Base-by-base conservation (phyloP, 352 stramenopile species). In the Globisporangium spiculum region DNA sequence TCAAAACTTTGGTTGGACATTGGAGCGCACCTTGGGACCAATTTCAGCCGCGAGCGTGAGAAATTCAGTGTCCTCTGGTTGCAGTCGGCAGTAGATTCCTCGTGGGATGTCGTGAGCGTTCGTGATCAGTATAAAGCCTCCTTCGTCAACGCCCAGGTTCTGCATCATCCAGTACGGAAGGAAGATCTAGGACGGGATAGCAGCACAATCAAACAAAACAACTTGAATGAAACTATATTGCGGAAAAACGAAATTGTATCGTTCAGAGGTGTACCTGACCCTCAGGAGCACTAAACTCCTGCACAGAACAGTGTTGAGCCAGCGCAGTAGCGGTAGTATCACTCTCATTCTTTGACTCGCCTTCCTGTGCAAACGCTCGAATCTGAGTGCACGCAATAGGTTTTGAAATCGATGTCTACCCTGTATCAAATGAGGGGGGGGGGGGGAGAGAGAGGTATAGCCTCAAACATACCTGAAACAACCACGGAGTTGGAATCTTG, bases 101-200 rank as follows among this genome's bases (percentile, higher is more conserved):
- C 72, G 67, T 52, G 81, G 79, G 14, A 63, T 36, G 16, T 63
- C 58, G 10, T 52, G 22, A 2, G 44, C 63, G 24, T 72, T 87
- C 2, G 72, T 77, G 10, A 88, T 56, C n/a, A 77, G 63, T 9
- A 88, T 71, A 9, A 67, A 66, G 0, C 57, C 71, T 7, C 79
- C 83, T 73, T 89, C 83, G 0, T 64, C 36, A 27, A 86, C 64
- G 4, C 73, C 24, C 6, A 89, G 69, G 59, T 81, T 84, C 61
- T 89, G 79, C 83, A 91, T 91, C 36, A 91, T 86, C 83, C 83
- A 91, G 62, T 87, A 88, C 1, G 83, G 83, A 20, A 88, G 74
- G 52, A 83, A 91, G 18, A 78, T 76, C 56, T 66, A 46, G 38
- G 41, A 16, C 3, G 9, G 2, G 2, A 16, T 22, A 65, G 55